Conservation (phyloP, 108 stramenopile genomes). For the Parietichytrium sp. region DNA sequence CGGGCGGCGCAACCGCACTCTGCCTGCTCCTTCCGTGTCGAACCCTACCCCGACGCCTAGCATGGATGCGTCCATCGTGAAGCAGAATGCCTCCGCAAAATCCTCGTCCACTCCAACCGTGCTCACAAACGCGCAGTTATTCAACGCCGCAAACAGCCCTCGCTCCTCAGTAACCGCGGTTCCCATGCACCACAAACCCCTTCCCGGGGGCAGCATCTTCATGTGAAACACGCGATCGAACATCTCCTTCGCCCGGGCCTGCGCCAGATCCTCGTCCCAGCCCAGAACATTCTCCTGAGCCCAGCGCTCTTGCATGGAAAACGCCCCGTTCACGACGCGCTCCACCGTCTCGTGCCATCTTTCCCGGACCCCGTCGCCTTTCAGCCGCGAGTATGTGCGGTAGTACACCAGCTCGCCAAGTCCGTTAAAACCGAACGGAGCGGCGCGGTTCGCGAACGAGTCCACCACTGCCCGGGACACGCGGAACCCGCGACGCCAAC, state of each 20-base stretch:
- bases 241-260: conserved; percentile 59
- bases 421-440: conserved; percentile 64
- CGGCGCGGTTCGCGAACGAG: conserved; percentile 23
- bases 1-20: neutral
- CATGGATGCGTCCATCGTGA: conserved; percentile 65
- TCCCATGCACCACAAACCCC: conserved; percentile 67
- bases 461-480: conserved; percentile 43
- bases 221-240: conserved; percentile 62
- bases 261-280: conserved; percentile 56
- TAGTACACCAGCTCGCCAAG: conserved; percentile 63
- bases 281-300: conserved; percentile 48
- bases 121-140: conserved; percentile 66
- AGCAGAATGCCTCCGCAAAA: conserved; percentile 58
- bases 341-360: conserved; percentile 50
- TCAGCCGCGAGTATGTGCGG: conserved; percentile 55
- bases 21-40: conserved; percentile 56
- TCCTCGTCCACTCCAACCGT: conserved; percentile 48
- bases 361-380: conserved; percentile 40
- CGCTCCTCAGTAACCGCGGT: conserved; percentile 58
- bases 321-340: conserved; percentile 65
- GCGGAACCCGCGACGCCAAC: too few species aligned
- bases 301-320: conserved; percentile 68
- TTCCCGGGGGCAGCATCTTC: conserved; percentile 65
- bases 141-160: conserved; percentile 61
- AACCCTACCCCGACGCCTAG: conserved; percentile 65